These are phyloP conservation scores for Solanum chmielewskii DNA, from an alignment of 257 asterid genomes.

Conservation along the genomic window DNA sequence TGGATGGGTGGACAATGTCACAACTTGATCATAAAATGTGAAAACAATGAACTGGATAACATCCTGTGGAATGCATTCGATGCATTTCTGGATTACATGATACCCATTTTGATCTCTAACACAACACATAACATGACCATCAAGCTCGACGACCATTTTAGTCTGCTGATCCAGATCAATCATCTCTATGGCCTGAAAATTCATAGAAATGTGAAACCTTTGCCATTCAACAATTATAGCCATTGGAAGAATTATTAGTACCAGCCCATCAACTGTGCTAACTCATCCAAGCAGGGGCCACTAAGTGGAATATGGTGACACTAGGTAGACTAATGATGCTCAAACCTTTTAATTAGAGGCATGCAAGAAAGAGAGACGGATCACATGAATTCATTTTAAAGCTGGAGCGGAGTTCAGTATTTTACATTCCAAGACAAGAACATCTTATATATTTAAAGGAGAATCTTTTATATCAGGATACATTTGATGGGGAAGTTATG, in stretches of 20 bases:
- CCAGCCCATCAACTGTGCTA: too few species aligned
- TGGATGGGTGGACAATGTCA: too few species aligned
- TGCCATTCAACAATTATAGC: too few species aligned
- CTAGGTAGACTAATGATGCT: background rate
- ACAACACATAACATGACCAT: constrained; percentile 70
- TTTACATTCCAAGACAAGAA: background rate
- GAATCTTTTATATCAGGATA: background rate
- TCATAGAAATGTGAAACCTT: too few species aligned
- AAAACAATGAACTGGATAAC: too few species aligned
- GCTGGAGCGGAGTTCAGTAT: background rate
- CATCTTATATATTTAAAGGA: background rate
- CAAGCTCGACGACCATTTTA: constrained; percentile 62
- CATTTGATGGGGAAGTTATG: background rate
- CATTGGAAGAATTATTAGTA: too few species aligned
- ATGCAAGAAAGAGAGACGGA: background rate
- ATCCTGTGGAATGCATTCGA: too few species aligned
- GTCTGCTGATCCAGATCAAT: too few species aligned
- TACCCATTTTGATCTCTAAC: constrained; percentile 48
- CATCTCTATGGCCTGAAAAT: too few species aligned
- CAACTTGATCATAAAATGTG: too few species aligned
- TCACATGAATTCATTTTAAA: background rate
- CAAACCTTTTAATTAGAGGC: background rate
- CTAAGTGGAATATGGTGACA: background rate
- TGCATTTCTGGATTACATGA: too few species aligned
- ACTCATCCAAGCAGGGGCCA: background rate